Base-by-base conservation (phyloP, 768 basidiomycete species). In the Butyriboletus loyo region DNA sequence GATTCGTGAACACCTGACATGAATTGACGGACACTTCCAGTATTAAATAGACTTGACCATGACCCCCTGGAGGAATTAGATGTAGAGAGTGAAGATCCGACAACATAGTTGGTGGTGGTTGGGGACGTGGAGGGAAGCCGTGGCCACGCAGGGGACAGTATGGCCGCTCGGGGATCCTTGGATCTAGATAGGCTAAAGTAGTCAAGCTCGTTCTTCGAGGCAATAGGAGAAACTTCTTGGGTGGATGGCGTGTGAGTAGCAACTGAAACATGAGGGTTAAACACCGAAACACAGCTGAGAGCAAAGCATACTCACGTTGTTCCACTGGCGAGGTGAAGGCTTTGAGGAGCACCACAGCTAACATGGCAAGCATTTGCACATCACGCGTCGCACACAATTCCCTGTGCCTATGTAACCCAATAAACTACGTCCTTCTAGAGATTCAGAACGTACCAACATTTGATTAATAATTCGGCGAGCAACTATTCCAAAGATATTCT, bases 341-440 rank as follows among this genome's bases (percentile, higher is more conserved):
- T 61, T 85, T 84, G 3, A 92, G 73, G 3, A 92, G 69, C n/a
- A 90, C 67, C 43, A 82, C 73, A 0, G 88, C 76, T 4, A 90
- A 54, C 81, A 93, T 90, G 0, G 87, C 89, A 15, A 93, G 74
- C 84, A 90, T 85, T 61, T 92, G 89, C 1, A 92, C 66, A 60
- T 93, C 89, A 61, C 81, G 89, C 31, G 72, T 74, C 7, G 55
- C 59, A 14, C 72, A 66, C 28, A 80, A 69, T 51, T 80, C 74
- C 4, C 57, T 52, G 32, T 81, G 75, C 55, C 82, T 83, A 40
- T 17, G 24, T 7, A 52, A 32, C 27, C 52, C 4, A 19, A 47
- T 55, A 8, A 56, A 55, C 21, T 14, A 22, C 24, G 28, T 49
- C 36, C 32, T 28, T 30, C 15, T 34, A n/a, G 43, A 46, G 13